phyloP scores from a whole-genome alignment of 148 eudicot species.

The Chenopodium berlandieri region DNA sequence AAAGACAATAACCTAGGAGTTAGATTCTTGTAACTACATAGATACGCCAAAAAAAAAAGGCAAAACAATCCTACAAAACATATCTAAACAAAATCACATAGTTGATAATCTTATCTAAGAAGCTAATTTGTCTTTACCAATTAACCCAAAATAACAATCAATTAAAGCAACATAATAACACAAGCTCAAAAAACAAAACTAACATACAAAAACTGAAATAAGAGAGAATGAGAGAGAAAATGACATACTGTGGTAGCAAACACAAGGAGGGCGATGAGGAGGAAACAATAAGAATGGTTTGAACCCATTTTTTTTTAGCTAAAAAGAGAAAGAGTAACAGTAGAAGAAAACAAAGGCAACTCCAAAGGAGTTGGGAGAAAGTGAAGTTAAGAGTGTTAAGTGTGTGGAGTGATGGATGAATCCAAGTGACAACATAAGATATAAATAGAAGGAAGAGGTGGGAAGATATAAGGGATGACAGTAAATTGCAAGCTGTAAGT shows the following conservation, averaged over 20 bases:
- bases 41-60: neutral
- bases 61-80: neutral
- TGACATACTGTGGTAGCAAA: constrained; percentile 20
- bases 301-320: constrained; percentile 9
- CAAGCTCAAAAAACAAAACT: neutral
- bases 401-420: neutral
- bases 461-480: constrained; percentile 12
- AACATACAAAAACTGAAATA: neutral
- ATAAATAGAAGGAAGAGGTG: constrained; percentile 26
- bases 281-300: neutral
- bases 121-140: neutral
- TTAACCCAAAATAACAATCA: neutral
- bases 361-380: constrained; percentile 15
- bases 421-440: neutral
- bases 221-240: neutral
- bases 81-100: neutral
- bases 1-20: neutral
- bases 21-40: neutral
- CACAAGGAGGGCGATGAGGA: constrained; percentile 18
- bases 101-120: neutral
- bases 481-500: constrained; percentile 34
- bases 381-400: neutral
- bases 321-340: neutral
- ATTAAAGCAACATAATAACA: neutral
- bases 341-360: constrained; percentile 14